Evolutionary conservation across 1,139 yeast genomes (phyloP), one percentile per base, ranked within the genome.

Genomic region (Magnusiomyces tetraspermus): DNA sequence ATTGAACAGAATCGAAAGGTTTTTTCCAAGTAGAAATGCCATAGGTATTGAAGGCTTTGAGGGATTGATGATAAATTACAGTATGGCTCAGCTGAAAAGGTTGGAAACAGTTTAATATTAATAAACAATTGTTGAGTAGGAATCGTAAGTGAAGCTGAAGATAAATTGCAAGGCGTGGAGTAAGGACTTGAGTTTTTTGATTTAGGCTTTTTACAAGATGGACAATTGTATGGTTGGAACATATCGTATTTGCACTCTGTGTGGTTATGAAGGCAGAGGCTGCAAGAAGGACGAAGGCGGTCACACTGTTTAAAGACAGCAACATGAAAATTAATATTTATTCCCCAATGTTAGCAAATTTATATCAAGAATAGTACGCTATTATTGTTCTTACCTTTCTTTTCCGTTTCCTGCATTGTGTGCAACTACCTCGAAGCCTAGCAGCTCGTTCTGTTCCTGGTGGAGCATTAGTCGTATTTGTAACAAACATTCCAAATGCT

Each of bases 1-100:
- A 55, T 54, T 6, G 57, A 56, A 31, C 57, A 55, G 46, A 55
- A 53, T 22, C 57, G 46, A 22, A 52, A 45, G 17, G 57, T 55
- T 23, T 48, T 53, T 33, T 53, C 48, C 15, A 55, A 36, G 24
- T 55, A 55, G 26, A 48, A 55, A 6, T 54, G 48, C 56, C 57
- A 55, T 17, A 55, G 46, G 42, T 53, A 53, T 10, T 45, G 41
- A 11, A 53, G 44, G 1, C 48, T 41, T 2, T 24, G 3, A 21
- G 44, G 44, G 11, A 28, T 28, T 8, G 33, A 8, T 8, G 33
- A 11, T 11, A 28, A 28, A 11, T 28, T 11, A 28, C 6, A 11
- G 33, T 28, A 28, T 28, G 33, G 33, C 6, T 6, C 11, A 11
- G 11, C 11, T 6, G 33, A 28, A 28, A 28, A 28, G 6, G 6